Conservation (phyloP, 495 filamentous ascomycete genomes). For the Lophiostoma macrostomum region DNA sequence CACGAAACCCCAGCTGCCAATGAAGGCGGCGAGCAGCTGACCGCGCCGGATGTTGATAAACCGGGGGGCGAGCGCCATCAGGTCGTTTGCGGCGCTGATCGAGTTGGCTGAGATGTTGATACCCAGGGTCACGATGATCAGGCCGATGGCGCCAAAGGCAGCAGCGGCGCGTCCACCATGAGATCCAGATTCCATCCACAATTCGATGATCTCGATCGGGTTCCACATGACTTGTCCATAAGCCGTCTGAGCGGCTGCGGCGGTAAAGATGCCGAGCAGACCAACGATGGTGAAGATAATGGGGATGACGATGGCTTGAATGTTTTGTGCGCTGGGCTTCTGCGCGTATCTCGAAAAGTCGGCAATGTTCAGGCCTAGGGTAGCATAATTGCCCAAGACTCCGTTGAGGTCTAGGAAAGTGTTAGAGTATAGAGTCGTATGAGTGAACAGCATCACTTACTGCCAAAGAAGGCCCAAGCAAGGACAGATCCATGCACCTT, state of each 20-base stretch:
- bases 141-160: slow-evolving; percentile 46
- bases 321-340: slow-evolving; percentile 23
- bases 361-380: slow-evolving; percentile 32
- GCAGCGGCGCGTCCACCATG: slow-evolving; percentile 30
- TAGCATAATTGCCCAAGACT: slow-evolving; percentile 33
- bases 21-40: slow-evolving; percentile 57
- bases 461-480: slow-evolving; percentile 34
- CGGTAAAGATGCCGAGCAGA: slow-evolving; percentile 32
- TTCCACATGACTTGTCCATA: slow-evolving; percentile 32
- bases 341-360: slow-evolving; percentile 31
- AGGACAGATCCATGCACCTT: slow-evolving; percentile 36
- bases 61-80: slow-evolving; percentile 56
- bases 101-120: slow-evolving; percentile 64
- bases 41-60: slow-evolving; percentile 62
- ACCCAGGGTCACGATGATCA: slow-evolving; percentile 39
- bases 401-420: slow-evolving; percentile 23
- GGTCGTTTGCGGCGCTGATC: slow-evolving; percentile 63
- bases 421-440: slow-evolving; percentile 3
- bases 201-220: slow-evolving; percentile 29
- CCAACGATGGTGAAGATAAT: slow-evolving; percentile 31
- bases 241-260: slow-evolving; percentile 20
- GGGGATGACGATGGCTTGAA: slow-evolving; percentile 30
- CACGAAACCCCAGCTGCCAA: slow-evolving; percentile 38
- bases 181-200: slow-evolving; percentile 30
- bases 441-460: slow-evolving; percentile 16